Conservation (phyloP, 139 green algal species). For the Diplosphaera chodatii region DNA sequence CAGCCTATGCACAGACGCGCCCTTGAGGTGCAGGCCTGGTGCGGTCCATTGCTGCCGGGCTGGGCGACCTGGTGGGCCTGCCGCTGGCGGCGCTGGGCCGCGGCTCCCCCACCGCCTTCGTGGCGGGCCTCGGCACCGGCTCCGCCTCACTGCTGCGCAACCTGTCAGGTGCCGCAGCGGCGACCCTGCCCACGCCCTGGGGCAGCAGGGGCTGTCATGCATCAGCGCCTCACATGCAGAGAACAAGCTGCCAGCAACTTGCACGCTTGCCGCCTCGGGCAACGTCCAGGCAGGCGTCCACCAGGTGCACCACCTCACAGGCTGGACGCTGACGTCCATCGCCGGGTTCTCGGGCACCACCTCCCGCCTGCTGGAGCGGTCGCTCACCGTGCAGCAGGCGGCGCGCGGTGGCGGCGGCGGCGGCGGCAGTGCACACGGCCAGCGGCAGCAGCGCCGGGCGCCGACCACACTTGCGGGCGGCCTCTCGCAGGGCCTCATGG, state of each 20-base stretch:
- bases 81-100: conserved; percentile 39
- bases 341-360: conserved; percentile 42
- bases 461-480: background rate
- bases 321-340: conserved; percentile 50
- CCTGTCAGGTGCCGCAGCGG: conserved; percentile 32
- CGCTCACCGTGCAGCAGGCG: background rate
- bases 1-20: too few species aligned
- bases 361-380: conserved; percentile 30
- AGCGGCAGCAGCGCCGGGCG: background rate
- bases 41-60: conserved; percentile 27
- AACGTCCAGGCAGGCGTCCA: too few species aligned
- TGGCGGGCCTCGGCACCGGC: conserved; percentile 49
- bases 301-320: too few species aligned
- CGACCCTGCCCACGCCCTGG: too few species aligned
- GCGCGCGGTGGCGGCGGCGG: conserved; percentile 2
- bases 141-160: conserved; percentile 46
- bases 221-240: too few species aligned
- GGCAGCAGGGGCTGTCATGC: too few species aligned
- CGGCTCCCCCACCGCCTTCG: conserved; percentile 37
- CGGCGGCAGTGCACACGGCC: conserved; percentile 6
- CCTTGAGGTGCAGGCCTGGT: conserved; percentile 40
- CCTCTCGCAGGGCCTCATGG: background rate
- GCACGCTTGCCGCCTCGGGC: too few species aligned
- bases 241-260: too few species aligned
- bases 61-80: conserved; percentile 42